Evolutionary conservation across 176 grass and related monocot species (phyloP).

Genomic region (Rhipidocladum racemiflorum): DNA sequence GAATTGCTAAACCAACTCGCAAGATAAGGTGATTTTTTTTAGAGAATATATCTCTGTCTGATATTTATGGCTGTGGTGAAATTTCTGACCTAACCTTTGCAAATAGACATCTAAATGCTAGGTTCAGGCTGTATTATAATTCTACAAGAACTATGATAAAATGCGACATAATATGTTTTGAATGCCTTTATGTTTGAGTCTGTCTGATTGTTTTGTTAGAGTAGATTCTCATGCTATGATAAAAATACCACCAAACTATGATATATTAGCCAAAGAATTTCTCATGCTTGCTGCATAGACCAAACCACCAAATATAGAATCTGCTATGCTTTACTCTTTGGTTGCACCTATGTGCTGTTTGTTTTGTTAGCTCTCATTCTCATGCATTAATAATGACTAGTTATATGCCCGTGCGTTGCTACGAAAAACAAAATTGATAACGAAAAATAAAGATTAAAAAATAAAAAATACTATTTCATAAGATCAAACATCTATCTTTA

Average conservation of each 20-base stretch:
- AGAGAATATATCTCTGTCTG: background rate
- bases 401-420: too few species aligned
- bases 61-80: slow-evolving; percentile 12
- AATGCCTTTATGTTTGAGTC: background rate
- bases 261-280: background rate
- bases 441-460: too few species aligned
- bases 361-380: background rate
- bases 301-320: background rate
- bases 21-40: slow-evolving; percentile 82
- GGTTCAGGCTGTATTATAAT: background rate
- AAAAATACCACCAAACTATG: too few species aligned
- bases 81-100: background rate
- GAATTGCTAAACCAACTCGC: slow-evolving; percentile 80
- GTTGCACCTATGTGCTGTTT: background rate
- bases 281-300: background rate
- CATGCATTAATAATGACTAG: background rate
- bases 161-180: background rate
- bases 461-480: too few species aligned
- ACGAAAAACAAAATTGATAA: too few species aligned
- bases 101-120: background rate
- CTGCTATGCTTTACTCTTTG: background rate
- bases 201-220: background rate
- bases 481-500: too few species aligned
- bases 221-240: too few species aligned
- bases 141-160: background rate